Evolutionary conservation across 129 eudicot species (phyloP), one percentile per base, ranked within the genome.

Genomic region (Flaveria linearis): DNA sequence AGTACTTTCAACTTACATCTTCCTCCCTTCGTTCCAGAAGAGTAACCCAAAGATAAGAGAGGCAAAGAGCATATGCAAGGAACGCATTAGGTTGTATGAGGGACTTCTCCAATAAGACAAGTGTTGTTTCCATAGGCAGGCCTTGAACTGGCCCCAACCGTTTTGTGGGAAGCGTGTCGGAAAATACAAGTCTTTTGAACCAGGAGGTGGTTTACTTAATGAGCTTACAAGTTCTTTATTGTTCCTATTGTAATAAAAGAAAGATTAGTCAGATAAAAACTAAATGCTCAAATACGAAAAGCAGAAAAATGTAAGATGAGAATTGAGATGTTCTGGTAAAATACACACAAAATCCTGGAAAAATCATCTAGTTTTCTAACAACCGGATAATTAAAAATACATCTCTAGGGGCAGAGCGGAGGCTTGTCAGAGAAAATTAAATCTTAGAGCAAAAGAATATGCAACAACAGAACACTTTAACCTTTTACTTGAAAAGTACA

Each of bases 61-160:
- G 57, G 89, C 60, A n/a, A 88, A 46, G 11, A 86, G 51, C 75
- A 79, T 80, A 71, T 72, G 81, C 49, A 81, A 1, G 46, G 72
- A 45, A 50, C 97, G 93, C 73, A 66, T 73, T 74, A 88, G 36
- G 79, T 88, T 91, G 88, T 90, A 90, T 9, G 87, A 66, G 39
- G 93, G 96, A 75, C 86, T 90, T 88, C 96, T 80, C 96, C 96
- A 90, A 78, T 90, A 90, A n/a, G 96, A 87, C 83, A 76, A 80
- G 72, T 81, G 73, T 65, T 88, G 96, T 75, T 90, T 90, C 96
- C 93, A 86, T 4, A 88, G 82, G 79, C 96, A 90, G 39, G 86
- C 77, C 68, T 81, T 84, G 78, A 84, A 91, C 68, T 91, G 97
- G 41, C 78, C 86, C 91, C 88, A 91, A 66, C 82, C 82, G 46